Percentiles rank a stretch among this genome's conserved stretches.
Conservation (phyloP, 768 basidiomycete species). For the Boletus insuetus region DNA sequence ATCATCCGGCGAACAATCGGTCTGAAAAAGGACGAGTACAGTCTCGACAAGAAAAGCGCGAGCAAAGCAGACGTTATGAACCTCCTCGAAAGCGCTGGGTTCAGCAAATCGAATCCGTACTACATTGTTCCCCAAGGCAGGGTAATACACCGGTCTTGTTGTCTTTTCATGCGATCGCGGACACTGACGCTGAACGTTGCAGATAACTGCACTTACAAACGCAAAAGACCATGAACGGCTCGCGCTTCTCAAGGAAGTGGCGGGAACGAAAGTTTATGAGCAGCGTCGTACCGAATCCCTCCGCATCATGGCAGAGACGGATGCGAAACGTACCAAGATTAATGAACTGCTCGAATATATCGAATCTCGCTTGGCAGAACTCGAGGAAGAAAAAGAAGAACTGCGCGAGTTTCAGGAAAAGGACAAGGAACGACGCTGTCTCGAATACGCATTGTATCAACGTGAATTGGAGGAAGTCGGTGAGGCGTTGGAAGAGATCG, state of each 20-base stretch:
- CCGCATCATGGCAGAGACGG: constrained; percentile 97
- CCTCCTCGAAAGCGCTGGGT: constrained; percentile 92
- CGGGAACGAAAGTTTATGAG: constrained; percentile 97
- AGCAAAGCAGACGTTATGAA: constrained; percentile 98
- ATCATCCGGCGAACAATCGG: constrained; percentile 93
- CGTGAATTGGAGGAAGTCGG: constrained; percentile 88
- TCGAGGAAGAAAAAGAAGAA: constrained; percentile 98
- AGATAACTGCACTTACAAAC: constrained; percentile 97
- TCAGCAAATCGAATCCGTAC: constrained; percentile 97
- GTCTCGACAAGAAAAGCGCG: constrained; percentile 91
- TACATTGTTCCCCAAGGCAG: constrained; percentile 99
- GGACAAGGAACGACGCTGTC: constrained; percentile 89
- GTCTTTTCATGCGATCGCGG: not conserved
- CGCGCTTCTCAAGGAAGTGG: constrained; percentile 94
- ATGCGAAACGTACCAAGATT: constrained; percentile 89
- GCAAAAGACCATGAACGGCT: constrained; percentile 95
- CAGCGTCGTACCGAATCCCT: constrained; percentile 88
- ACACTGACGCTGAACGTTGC: constrained; percentile 5
- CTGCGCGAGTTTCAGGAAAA: constrained; percentile 95
- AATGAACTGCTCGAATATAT: constrained; percentile 87
- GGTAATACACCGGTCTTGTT: constrained; percentile 44
- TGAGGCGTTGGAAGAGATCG: constrained; percentile 80
- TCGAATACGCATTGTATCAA: constrained; percentile 94
- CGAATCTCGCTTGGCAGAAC: constrained; percentile 82
- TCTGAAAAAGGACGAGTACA: constrained; percentile 98